phyloP scores from a whole-genome alignment of 495 filamentous ascomycete species.

The Podospora sp. region DNA sequence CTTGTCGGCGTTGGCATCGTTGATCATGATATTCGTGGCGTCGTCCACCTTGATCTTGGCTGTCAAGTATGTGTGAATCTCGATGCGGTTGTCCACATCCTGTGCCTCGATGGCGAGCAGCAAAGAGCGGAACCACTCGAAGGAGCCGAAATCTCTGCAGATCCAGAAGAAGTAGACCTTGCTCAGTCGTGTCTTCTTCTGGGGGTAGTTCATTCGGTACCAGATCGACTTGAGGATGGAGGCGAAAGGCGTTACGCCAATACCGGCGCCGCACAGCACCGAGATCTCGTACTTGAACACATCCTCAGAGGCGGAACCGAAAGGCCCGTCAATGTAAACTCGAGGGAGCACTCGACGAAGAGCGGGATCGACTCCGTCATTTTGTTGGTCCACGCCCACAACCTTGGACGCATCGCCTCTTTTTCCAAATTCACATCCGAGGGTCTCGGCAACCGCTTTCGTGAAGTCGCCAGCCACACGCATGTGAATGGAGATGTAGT shows the following conservation, averaged over 20 bases:
- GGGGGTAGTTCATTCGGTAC: constrained; percentile 83
- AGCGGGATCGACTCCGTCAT: constrained; percentile 62
- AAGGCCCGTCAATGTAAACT: constrained; percentile 78
- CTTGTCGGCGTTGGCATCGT: constrained; percentile 76
- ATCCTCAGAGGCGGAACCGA: constrained; percentile 76
- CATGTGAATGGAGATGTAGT: constrained; percentile 80
- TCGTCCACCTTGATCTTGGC: constrained; percentile 78
- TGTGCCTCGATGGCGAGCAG: constrained; percentile 80
- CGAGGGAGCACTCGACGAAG: constrained; percentile 71
- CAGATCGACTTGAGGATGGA: constrained; percentile 83
- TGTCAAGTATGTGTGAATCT: constrained; percentile 76
- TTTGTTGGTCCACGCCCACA: constrained; percentile 64
- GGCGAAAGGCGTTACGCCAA: constrained; percentile 74
- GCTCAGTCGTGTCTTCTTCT: constrained; percentile 69
- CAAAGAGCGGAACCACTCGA: constrained; percentile 81
- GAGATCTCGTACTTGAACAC: constrained; percentile 78
- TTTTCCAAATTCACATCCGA: constrained; percentile 71
- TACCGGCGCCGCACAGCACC: constrained; percentile 69
- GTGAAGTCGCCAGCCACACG: constrained; percentile 74
- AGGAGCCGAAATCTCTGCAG: constrained; percentile 75
- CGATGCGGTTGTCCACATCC: constrained; percentile 77
- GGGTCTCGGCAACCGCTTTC: constrained; percentile 59
- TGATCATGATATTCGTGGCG: constrained; percentile 82
- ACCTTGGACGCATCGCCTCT: constrained; percentile 59
- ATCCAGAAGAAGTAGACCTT: constrained; percentile 91